A percentile compares a stretch with the other conserved stretches of the same genome.
Conservation (phyloP, 192 early-diverging fungal species). For the Backusella liffmaniae region DNA sequence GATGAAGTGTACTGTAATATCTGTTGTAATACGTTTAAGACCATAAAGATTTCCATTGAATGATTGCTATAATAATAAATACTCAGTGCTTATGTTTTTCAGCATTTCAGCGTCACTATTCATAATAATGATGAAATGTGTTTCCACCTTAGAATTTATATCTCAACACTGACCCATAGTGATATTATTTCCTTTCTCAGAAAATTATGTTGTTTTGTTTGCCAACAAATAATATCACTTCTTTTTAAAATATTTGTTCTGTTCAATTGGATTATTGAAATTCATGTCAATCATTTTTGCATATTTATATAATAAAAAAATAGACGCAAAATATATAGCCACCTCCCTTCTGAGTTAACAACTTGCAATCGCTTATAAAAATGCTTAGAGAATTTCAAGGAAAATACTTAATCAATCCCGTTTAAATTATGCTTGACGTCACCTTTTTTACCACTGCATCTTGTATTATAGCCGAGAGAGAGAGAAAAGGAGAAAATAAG, state of each 20-base stretch:
- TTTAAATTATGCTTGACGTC: background rate
- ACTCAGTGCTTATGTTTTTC: background rate
- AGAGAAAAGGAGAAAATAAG: background rate
- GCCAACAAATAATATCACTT: background rate
- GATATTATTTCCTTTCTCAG: background rate
- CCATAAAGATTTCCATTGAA: background rate
- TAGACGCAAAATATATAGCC: too few species aligned
- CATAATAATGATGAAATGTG: background rate
- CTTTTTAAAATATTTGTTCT: background rate
- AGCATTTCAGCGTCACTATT: background rate
- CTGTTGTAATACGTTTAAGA: background rate
- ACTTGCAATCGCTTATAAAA: background rate
- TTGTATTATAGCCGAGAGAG: background rate
- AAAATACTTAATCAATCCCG: conserved; percentile 3
- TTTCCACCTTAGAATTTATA: background rate
- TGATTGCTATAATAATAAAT: too few species aligned
- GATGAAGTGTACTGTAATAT: background rate
- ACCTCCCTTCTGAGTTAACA: too few species aligned
- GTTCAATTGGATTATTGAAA: background rate
- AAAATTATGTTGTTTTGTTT: background rate
- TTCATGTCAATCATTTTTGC: background rate
- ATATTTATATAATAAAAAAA: background rate
- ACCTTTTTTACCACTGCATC: background rate
- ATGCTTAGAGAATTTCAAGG: background rate
- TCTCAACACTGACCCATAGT: background rate